phyloP scores from a whole-genome alignment of 73 alveolate species.

The Diophrys sp. region DNA sequence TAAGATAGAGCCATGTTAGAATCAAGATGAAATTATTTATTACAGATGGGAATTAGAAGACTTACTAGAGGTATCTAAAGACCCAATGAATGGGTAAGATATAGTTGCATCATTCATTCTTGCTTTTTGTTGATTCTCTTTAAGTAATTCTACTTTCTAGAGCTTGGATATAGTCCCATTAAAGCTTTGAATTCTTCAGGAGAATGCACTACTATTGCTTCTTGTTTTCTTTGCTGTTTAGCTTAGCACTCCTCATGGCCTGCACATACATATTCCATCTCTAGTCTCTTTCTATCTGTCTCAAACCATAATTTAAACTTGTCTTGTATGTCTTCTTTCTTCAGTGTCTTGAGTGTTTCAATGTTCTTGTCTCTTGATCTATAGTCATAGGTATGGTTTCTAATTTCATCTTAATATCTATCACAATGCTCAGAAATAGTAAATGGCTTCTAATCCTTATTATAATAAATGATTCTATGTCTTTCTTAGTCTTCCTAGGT shows the following conservation, averaged over 20 bases:
- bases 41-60: slow-evolving; percentile 14
- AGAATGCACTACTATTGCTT: not conserved
- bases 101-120: too few species aligned
- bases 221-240: not conserved
- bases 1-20: not conserved
- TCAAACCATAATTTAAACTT: too few species aligned
- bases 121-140: too few species aligned
- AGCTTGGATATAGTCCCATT: not conserved
- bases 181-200: not conserved
- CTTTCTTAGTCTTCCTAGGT: too few species aligned
- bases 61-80: not conserved
- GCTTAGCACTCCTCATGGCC: not conserved
- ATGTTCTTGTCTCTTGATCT: not conserved
- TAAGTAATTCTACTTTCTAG: not conserved
- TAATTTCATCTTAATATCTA: not conserved
- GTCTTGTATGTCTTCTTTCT: not conserved
- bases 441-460: not conserved
- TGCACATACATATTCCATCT: not conserved
- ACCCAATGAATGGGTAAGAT: too few species aligned
- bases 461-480: too few species aligned
- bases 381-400: not conserved
- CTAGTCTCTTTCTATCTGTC: not conserved
- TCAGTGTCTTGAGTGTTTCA: not conserved
- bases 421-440: not conserved
- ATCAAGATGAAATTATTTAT: not conserved